These are phyloP conservation scores for Termitomyces heimii DNA, from an alignment of 768 basidiomycete species.

Conservation along the genomic window DNA sequence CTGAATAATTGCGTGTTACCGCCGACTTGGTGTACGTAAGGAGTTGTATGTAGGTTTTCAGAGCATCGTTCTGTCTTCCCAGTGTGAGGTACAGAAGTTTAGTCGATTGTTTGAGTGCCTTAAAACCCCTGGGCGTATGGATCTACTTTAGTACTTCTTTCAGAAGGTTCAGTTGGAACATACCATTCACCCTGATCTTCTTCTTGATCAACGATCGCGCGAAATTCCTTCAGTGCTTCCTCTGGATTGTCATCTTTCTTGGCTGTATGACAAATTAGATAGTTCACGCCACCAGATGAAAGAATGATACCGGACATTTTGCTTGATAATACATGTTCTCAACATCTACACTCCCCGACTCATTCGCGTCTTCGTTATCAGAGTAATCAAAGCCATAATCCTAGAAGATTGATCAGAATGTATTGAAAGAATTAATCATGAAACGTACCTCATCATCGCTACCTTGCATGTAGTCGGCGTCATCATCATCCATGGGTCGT, in stretches of 20 bases:
- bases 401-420: slow-evolving; percentile 30
- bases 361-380: slow-evolving; percentile 80
- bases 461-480: slow-evolving; percentile 92
- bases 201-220: slow-evolving; percentile 84
- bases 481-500: slow-evolving; percentile 78
- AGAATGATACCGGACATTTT: slow-evolving; percentile 59
- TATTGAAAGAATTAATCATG: slow-evolving; percentile 1
- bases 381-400: slow-evolving; percentile 98
- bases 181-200: slow-evolving; percentile 94
- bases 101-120: slow-evolving; percentile 95
- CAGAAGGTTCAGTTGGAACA: slow-evolving; percentile 14
- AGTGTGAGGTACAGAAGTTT: slow-evolving; percentile 85
- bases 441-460: slow-evolving; percentile 71
- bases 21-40: slow-evolving; percentile 94
- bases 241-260: slow-evolving; percentile 95
- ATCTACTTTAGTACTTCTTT: neutral
- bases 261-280: slow-evolving; percentile 37
- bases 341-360: slow-evolving; percentile 77
- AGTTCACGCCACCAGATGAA: neutral
- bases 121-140: slow-evolving; percentile 78
- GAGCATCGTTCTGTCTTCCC: slow-evolving; percentile 75
- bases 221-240: slow-evolving; percentile 85
- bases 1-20: slow-evolving; percentile 92
- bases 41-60: slow-evolving; percentile 80
- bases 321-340: slow-evolving; percentile 99